Evolutionary conservation across 1,284 basidiomycete genomes (phyloP).

Genomic region (Megacollybia platyphylla): DNA sequence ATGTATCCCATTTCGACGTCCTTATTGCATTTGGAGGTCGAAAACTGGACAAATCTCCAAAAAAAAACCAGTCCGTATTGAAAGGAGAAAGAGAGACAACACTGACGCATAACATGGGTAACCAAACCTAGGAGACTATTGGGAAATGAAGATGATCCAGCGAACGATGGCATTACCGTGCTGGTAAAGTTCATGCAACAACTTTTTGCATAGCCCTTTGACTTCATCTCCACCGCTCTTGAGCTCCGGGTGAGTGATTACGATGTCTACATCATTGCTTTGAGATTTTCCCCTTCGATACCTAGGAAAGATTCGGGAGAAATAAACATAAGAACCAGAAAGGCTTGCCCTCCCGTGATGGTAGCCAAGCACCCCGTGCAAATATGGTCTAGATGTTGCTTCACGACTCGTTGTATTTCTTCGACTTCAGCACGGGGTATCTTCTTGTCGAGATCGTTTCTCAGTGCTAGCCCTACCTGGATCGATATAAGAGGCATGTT

Average conservation of each 20-base stretch:
- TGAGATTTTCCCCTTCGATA: slow-evolving; percentile 64
- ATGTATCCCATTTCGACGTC: slow-evolving; percentile 44
- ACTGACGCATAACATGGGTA: slow-evolving; percentile 57
- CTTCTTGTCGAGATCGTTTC: slow-evolving; percentile 34
- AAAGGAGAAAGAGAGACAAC: not conserved
- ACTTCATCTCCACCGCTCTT: slow-evolving; percentile 25
- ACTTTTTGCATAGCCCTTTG: slow-evolving; percentile 33
- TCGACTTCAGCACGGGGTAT: slow-evolving; percentile 62
- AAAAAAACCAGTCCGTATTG: slow-evolving; percentile 1
- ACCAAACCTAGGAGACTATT: slow-evolving; percentile 32
- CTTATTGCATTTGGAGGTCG: slow-evolving; percentile 39
- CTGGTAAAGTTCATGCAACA: slow-evolving; percentile 40
- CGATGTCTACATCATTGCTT: slow-evolving; percentile 71
- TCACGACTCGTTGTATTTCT: slow-evolving; percentile 44
- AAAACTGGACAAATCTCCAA: slow-evolving; percentile 43
- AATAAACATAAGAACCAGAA: not conserved
- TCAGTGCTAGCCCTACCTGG: slow-evolving; percentile 35
- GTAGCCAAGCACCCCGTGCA: slow-evolving; percentile 49
- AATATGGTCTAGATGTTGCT: slow-evolving; percentile 40
- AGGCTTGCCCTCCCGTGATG: slow-evolving; percentile 57
- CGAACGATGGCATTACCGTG: slow-evolving; percentile 22
- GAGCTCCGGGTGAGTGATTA: slow-evolving; percentile 55
- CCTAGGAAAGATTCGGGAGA: slow-evolving; percentile 19
- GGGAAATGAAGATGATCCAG: not conserved
- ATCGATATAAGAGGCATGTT: slow-evolving; percentile 25